Percentiles rank a stretch among this genome's conserved stretches.
phyloP scores from a whole-genome alignment of 108 stramenopile genomes.

The Cyclotella baltica region DNA sequence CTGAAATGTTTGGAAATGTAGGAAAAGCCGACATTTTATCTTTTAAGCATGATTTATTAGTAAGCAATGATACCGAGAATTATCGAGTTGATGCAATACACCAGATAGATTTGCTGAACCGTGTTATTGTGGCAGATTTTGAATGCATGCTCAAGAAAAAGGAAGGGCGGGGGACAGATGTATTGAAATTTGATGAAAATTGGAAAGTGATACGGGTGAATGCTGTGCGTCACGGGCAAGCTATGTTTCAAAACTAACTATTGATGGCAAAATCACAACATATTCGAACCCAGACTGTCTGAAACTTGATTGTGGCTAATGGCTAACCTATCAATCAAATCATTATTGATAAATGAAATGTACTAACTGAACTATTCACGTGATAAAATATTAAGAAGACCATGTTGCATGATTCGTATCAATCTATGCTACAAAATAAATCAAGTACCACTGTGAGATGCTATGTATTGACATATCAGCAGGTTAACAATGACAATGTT shows the following conservation, averaged over 20 bases:
- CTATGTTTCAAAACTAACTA: neutral
- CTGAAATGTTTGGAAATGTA: constrained; percentile 12
- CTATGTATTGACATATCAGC: constrained; percentile 35
- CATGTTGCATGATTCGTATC: neutral
- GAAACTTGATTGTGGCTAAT: no score
- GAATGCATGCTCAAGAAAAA: constrained; percentile 4
- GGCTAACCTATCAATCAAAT: no score
- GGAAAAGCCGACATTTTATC: constrained; percentile 3
- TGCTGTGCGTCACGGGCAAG: neutral
- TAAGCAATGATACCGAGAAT: neutral
- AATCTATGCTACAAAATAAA: neutral
- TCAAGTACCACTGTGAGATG: neutral
- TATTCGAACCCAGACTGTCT: no score
- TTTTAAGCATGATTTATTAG: neutral
- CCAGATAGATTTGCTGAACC: neutral
- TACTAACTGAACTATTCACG: no score
- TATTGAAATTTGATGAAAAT: neutral
- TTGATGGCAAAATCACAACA: no score
- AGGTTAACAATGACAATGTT: constrained; percentile 65
- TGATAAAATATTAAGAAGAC: no score
- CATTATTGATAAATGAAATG: no score
- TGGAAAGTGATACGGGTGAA: constrained; percentile 5
- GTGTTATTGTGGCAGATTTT: constrained; percentile 11
- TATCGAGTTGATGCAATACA: constrained; percentile 12
- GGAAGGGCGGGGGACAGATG: constrained; percentile 4